Base-by-base conservation (phyloP, 192 early-diverging fungal species). In the Coemansia brasiliensis region DNA sequence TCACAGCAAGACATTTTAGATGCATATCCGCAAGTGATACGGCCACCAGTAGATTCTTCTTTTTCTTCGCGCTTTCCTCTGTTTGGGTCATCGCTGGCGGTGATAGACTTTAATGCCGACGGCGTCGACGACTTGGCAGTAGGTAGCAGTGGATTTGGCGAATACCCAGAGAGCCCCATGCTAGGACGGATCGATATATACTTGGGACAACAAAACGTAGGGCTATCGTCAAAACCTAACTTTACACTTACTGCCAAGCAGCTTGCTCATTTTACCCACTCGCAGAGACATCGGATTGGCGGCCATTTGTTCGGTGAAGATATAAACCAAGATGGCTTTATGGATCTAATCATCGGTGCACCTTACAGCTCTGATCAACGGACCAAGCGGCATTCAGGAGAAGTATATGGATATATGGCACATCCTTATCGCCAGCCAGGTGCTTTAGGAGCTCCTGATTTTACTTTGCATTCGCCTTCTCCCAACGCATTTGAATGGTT, bases 41-140 rank as follows among this genome's bases (percentile, higher is more conserved):
- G 52, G 6, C 67, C 62, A 45, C 25, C 48, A 16, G 16, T 54
- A 39, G 27, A 66, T 9, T 25, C 72, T 55, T 18, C 38, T 12
- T 10, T 26, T 17, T 2, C 6, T 4, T 11, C 43, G 39, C 56
- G 39, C 20, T 73, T 61, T 27, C 63, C 70, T 35, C 74, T 88
- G 20, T 95, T 94, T 73, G 94, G 94, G 5, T 84, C 85, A 65
- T 81, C 87, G 0, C 40, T 90, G 39, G 84, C 87, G 0, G 90
- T 91, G 16, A 67, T 93, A 4, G 94, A 95, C 65, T 71, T 90
- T 17, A 95, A 95, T 59, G 59, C 73, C 12, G 94, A 95, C 63
- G 92, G 94, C 0, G 85, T 94, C 17, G 92, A 93, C 62, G 92
- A 95, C 67, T 72, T 95, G 35, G 91, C 80, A 4, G 83, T 95